A percentile compares a stretch with the other conserved stretches of the same genome.
These are phyloP conservation scores for Trametes hirsuta DNA, from an alignment of 1,284 basidiomycete species.

Conservation along the genomic window DNA sequence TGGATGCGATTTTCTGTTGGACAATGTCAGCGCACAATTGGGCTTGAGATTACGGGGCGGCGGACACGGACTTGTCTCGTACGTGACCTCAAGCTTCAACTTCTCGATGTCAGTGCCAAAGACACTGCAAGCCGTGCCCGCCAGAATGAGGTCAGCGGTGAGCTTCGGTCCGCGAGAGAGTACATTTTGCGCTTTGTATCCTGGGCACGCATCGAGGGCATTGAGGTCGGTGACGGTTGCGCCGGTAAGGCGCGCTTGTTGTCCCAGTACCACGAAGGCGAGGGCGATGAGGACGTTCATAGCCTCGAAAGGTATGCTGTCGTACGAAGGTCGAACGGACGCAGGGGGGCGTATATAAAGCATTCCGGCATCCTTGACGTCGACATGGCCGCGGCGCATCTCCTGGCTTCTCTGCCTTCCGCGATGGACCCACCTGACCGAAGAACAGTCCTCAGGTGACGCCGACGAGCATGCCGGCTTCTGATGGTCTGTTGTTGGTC, in stretches of 20 bases:
- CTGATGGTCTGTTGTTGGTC: constrained; percentile 4
- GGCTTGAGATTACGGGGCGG: background rate
- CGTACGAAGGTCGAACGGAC: background rate
- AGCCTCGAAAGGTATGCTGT: background rate
- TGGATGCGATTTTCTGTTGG: constrained; percentile 62
- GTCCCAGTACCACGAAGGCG: constrained; percentile 12
- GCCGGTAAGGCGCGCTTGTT: constrained; percentile 7
- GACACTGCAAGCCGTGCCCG: constrained; percentile 60
- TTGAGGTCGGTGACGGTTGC: constrained; percentile 35
- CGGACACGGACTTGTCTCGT: constrained; percentile 53
- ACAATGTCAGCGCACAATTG: background rate
- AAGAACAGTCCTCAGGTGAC: constrained; percentile 8
- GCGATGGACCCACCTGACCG: constrained; percentile 18
- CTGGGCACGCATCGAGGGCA: constrained; percentile 53
- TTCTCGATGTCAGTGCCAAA: constrained; percentile 62
- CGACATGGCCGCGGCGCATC: background rate
- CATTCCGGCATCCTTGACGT: constrained; percentile 3
- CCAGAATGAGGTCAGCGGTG: constrained; percentile 56
- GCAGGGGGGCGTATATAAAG: background rate
- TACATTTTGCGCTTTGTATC: constrained; percentile 52
- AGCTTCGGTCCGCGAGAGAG: constrained; percentile 42
- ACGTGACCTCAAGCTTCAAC: constrained; percentile 57
- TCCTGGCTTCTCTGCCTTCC: background rate
- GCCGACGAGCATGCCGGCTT: background rate
- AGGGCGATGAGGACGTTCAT: constrained; percentile 15